Evolutionary conservation across 805 yeast genomes (phyloP).

Genomic region (Kodamaea kakaduensis): DNA sequence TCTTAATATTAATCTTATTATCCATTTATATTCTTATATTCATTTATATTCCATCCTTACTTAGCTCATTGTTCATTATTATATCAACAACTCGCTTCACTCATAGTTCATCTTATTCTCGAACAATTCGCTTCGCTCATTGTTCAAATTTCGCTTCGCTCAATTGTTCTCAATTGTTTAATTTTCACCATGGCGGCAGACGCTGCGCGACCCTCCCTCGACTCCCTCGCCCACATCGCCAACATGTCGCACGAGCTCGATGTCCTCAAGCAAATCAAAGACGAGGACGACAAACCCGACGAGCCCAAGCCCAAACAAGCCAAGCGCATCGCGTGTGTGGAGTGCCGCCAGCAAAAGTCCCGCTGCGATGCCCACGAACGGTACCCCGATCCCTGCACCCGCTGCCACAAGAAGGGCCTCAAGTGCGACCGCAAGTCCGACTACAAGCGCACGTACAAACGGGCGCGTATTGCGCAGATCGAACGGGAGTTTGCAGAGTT

Average conservation of each 20-base stretch:
- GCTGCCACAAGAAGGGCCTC: constrained; percentile 70
- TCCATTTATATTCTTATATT: no score
- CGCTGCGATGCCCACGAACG: constrained; percentile 80
- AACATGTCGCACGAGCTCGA: constrained; percentile 41
- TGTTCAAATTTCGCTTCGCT: no score
- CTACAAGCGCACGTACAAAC: constrained; percentile 84
- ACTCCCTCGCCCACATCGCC: constrained; percentile 41
- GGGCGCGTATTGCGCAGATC: constrained; percentile 79
- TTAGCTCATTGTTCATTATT: no score
- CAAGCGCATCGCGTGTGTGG: constrained; percentile 84
- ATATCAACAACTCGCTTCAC: no score
- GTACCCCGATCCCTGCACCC: constrained; percentile 75
- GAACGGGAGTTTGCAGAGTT: constrained; percentile 76
- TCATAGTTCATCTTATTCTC: no score
- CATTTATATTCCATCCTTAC: no score
- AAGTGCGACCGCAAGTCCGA: constrained; percentile 72
- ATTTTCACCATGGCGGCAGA: neutral
- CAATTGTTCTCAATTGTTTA: no score
- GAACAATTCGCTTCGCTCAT: no score
- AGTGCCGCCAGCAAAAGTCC: constrained; percentile 93
- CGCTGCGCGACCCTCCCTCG: constrained; percentile 20
- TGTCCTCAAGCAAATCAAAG: constrained; percentile 19
- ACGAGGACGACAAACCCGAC: constrained; percentile 11
- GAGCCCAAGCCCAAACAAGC: constrained; percentile 17
- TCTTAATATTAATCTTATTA: no score